Evolutionary conservation across 2,329 filamentous ascomycete species (phyloP), one percentile per base, ranked within the genome.

Genomic region (Colletotrichum sp.): DNA sequence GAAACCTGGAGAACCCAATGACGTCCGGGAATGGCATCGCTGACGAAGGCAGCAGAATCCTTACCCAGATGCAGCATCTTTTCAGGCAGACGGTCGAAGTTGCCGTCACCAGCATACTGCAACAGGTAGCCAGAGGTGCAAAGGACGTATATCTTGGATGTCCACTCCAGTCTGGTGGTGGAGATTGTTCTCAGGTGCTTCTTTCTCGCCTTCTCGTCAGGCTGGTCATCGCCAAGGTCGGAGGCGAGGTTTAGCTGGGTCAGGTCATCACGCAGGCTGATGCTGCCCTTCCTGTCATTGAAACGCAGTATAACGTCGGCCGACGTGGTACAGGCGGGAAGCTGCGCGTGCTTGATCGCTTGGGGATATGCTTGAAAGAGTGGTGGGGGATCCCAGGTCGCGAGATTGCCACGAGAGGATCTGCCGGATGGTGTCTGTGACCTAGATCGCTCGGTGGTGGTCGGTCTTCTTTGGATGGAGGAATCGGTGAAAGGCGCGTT

Each of bases 331-430:
- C 93, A 93, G 18, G 94, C 90, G 30, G 93, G 90, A 5, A 98
- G 87, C 18, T 90, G 92, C 13, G 92, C 92, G 83, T 97, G 92
- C 81, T 94, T 96, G 79, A 95, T 90, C 4, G 95, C 92, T 84
- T 98, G 96, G 0, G 95, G 94, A 82, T 96, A 98, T 15, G 95
- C 95, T 83, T 98, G 94, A 83, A 96, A 98, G 15, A 98, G 86
- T 3, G 95, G 95, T 8, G 95, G 95, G 18, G 93, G 90, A 72
- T 91, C 90, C 93, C 93, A 95, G 15, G 85, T 84, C 6, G 85
- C 83, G 28, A 88, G 78, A 5, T 83, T 81, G 32, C 84, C 84
- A 71, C 83, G 81, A 6, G 76, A 67, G 18, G 76, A 69, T 59
- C 73, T 79, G 30, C 59, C 55, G 5, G 72, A 44, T 52, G 68